These are phyloP conservation scores for Aspergillus eucalypticola DNA, from an alignment of 2,329 filamentous ascomycete genomes.

Conservation along the genomic window DNA sequence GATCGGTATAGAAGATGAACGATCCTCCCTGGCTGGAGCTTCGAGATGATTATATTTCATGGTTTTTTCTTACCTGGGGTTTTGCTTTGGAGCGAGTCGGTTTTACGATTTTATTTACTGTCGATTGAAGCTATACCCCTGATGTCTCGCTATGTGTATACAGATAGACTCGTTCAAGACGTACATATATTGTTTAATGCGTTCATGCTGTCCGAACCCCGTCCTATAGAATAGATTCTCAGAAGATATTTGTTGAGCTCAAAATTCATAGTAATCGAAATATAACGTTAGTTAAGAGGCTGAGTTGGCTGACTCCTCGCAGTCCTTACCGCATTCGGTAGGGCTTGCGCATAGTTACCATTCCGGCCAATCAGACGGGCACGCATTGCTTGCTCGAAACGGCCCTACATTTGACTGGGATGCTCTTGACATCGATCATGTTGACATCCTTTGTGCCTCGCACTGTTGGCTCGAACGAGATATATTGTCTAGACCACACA, in stretches of 20 bases:
- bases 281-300: background rate
- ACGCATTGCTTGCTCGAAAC: background rate
- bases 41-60: constrained; percentile 1
- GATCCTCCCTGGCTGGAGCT: constrained; percentile 21
- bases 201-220: background rate
- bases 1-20: constrained; percentile 1
- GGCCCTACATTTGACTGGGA: no score
- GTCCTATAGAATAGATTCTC: no score
- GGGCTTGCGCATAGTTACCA: background rate
- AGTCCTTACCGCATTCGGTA: constrained; percentile 4
- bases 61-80: background rate
- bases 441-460: background rate
- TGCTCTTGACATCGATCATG: background rate
- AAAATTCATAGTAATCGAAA: background rate
- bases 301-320: background rate
- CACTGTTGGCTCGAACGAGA: background rate
- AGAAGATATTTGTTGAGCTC: background rate
- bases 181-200: constrained; percentile 5
- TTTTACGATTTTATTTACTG: background rate
- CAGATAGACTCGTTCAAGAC: constrained; percentile 13
- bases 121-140: constrained; percentile 15
- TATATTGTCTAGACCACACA: background rate
- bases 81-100: background rate
- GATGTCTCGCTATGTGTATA: constrained; percentile 12
- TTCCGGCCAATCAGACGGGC: background rate